Evolutionary conservation across 768 basidiomycete species (phyloP).

Genomic region (Termitomyces bulborhizus): DNA sequence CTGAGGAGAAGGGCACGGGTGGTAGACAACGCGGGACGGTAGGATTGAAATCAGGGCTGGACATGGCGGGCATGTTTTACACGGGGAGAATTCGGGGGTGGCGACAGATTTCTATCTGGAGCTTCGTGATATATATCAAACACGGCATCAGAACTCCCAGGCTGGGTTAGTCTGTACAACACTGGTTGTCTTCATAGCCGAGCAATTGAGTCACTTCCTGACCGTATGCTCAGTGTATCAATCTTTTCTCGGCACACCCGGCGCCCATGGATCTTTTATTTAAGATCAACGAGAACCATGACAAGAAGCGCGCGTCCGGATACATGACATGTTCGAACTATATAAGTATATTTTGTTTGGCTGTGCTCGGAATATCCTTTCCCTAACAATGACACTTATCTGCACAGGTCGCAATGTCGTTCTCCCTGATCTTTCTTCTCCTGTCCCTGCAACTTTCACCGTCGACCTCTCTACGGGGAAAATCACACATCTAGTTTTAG

Average conservation of each 20-base stretch:
- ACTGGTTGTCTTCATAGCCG: slow-evolving; percentile 1
- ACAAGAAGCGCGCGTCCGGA: too few relatives aligned
- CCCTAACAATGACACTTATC: slow-evolving; percentile 18
- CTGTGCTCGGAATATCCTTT: background rate
- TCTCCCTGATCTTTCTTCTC: slow-evolving; percentile 40
- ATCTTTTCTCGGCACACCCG: background rate
- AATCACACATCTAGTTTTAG: slow-evolving; percentile 43
- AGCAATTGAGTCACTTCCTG: background rate
- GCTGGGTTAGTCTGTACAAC: background rate
- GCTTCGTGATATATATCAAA: slow-evolving; percentile 7
- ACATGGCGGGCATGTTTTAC: slow-evolving; percentile 13
- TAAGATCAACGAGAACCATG: too few relatives aligned
- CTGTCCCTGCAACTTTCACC: slow-evolving; percentile 61
- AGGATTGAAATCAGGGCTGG: background rate
- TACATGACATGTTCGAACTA: background rate
- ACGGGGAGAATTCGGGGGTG: background rate
- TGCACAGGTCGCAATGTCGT: slow-evolving; percentile 54
- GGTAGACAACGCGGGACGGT: slow-evolving; percentile 16
- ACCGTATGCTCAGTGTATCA: background rate
- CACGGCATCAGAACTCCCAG: background rate
- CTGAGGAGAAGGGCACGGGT: slow-evolving; percentile 17
- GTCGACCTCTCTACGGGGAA: slow-evolving; percentile 53
- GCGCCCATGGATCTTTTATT: too few relatives aligned
- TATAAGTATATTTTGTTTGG: background rate
- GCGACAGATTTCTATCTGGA: background rate